Evolutionary conservation across 1,284 basidiomycete species (phyloP).

Genomic region (Calocybe gambosa): DNA sequence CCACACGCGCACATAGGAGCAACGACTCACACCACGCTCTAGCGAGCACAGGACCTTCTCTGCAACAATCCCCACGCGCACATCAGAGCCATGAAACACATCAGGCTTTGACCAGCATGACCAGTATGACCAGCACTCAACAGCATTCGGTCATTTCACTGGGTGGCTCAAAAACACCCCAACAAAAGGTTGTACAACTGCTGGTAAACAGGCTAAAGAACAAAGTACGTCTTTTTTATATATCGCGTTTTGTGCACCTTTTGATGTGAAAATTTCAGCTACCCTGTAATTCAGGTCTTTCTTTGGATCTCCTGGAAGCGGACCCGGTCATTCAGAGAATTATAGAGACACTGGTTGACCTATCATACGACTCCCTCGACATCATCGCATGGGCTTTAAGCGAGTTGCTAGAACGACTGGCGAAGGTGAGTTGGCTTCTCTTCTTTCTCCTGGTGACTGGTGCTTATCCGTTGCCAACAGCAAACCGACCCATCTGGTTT

Average conservation of each 20-base stretch:
- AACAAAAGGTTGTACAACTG: slow-evolving; percentile 67
- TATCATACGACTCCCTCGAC: slow-evolving; percentile 70
- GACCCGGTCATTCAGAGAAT: slow-evolving; percentile 70
- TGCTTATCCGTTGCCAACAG: slow-evolving; percentile 22
- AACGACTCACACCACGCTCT: slow-evolving; percentile 27
- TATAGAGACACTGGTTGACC: slow-evolving; percentile 72
- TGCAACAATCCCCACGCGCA: slow-evolving; percentile 16
- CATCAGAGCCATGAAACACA: slow-evolving; percentile 37
- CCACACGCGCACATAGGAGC: slow-evolving; percentile 28
- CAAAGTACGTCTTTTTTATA: slow-evolving; percentile 41
- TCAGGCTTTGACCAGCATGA: slow-evolving; percentile 20
- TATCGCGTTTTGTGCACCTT: background rate
- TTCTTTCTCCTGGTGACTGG: background rate
- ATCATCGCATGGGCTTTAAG: slow-evolving; percentile 75
- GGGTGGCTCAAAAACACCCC: slow-evolving; percentile 42
- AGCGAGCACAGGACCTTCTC: slow-evolving; percentile 24
- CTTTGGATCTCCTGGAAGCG: slow-evolving; percentile 66
- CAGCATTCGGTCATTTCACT: slow-evolving; percentile 27
- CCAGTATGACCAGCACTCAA: slow-evolving; percentile 11
- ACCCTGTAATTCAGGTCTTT: slow-evolving; percentile 77
- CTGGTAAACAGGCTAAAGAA: slow-evolving; percentile 68
- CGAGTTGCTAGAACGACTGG: slow-evolving; percentile 69
- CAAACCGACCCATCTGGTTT: slow-evolving; percentile 47
- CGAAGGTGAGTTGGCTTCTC: slow-evolving; percentile 51
- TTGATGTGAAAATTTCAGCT: slow-evolving; percentile 41